Evolutionary conservation across 2,329 filamentous ascomycete species (phyloP).

Genomic region (Passalora sequoiae): DNA sequence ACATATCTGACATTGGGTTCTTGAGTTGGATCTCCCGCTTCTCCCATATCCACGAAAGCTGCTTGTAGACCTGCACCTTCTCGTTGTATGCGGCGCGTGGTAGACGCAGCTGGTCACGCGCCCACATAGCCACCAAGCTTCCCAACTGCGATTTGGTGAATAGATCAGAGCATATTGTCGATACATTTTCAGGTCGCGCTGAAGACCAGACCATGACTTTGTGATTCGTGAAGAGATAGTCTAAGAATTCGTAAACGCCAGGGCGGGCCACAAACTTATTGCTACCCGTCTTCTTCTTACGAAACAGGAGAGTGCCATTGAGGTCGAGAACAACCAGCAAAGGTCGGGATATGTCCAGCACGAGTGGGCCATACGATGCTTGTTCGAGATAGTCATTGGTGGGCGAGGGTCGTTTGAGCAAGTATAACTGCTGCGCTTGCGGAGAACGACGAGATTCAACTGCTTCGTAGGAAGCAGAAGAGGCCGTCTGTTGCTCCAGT

Average conservation of each 20-base stretch:
- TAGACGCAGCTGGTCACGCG: slow-evolving; percentile 69
- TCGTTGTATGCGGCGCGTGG: slow-evolving; percentile 56
- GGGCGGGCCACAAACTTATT: slow-evolving; percentile 53
- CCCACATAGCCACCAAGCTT: slow-evolving; percentile 67
- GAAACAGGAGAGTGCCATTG: slow-evolving; percentile 81
- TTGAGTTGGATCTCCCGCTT: slow-evolving; percentile 38
- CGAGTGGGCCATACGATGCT: slow-evolving; percentile 11
- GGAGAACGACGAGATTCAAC: background rate
- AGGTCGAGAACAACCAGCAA: slow-evolving; percentile 85
- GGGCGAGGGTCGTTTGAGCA: slow-evolving; percentile 24
- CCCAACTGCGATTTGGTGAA: slow-evolving; percentile 52
- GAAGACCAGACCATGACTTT: slow-evolving; percentile 88
- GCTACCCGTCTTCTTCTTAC: slow-evolving; percentile 48
- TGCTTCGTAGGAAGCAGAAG: no score
- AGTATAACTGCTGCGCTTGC: background rate
- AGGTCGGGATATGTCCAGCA: slow-evolving; percentile 17
- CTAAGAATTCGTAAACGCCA: slow-evolving; percentile 62
- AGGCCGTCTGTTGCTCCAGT: no score
- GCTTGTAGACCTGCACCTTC: slow-evolving; percentile 86
- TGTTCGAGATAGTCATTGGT: slow-evolving; percentile 19
- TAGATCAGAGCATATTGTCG: slow-evolving; percentile 60
- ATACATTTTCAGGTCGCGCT: slow-evolving; percentile 67
- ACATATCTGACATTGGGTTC: slow-evolving; percentile 48
- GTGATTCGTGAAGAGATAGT: slow-evolving; percentile 69
- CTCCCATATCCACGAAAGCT: slow-evolving; percentile 68